phyloP scores from a whole-genome alignment of 2,329 filamentous ascomycete species.

The Emericellopsis atlantica region DNA sequence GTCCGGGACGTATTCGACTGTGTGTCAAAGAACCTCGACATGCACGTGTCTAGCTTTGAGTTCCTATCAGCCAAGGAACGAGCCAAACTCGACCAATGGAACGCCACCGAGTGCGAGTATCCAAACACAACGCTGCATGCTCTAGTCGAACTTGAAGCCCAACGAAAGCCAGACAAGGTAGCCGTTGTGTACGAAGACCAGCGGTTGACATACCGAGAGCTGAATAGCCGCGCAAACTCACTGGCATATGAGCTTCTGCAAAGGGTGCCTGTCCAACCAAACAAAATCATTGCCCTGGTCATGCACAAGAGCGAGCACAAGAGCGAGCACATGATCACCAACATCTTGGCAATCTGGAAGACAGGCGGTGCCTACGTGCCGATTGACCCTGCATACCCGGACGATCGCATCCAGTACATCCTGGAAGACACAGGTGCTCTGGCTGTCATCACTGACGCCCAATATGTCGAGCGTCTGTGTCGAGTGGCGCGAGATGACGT shows the following conservation, averaged over 20 bases:
- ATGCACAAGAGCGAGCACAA: constrained; percentile 1
- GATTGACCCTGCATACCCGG: constrained; percentile 5
- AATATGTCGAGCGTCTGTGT: no score
- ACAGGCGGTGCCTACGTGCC: constrained; percentile 3
- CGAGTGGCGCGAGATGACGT: no score
- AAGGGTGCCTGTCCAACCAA: constrained; percentile 3
- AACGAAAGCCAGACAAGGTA: constrained; percentile 1
- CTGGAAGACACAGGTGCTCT: constrained; percentile 4
- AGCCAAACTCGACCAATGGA: not conserved
- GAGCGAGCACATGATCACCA: constrained; percentile 1
- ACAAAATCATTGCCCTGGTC: constrained; percentile 4
- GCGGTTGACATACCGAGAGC: constrained; percentile 3
- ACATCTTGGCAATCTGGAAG: constrained; percentile 4
- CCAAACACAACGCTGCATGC: not conserved
- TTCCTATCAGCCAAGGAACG: not conserved
- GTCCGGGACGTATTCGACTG: not conserved
- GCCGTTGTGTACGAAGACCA: constrained; percentile 3
- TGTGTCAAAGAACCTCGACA: not conserved
- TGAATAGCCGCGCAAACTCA: constrained; percentile 3
- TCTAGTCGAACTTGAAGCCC: not conserved
- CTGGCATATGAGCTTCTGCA: constrained; percentile 1
- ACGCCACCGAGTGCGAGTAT: not conserved
- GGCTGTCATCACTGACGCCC: not conserved
- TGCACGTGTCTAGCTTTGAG: not conserved
- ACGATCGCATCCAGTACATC: constrained; percentile 7